Evolutionary conservation across 2,329 filamentous ascomycete genomes (phyloP).

Genomic region (Arthrobotrys conoides): DNA sequence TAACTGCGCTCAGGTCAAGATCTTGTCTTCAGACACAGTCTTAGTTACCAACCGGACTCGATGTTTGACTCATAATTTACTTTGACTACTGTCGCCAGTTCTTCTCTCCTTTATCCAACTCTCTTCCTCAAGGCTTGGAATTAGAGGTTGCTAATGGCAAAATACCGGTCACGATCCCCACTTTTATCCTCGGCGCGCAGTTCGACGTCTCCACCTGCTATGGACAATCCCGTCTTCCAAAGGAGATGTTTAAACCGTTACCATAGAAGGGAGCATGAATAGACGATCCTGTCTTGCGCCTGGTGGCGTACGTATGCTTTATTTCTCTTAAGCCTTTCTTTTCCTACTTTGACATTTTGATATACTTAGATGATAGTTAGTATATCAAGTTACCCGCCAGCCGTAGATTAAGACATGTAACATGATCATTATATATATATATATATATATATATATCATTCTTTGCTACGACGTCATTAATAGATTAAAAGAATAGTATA

Average conservation of each 20-base stretch:
- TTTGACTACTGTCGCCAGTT: background rate
- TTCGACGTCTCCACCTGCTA: constrained; percentile 14
- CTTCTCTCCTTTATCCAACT: background rate
- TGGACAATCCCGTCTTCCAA: constrained; percentile 35
- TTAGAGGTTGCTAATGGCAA: background rate
- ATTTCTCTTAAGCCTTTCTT: background rate
- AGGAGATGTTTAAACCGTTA: constrained; percentile 26
- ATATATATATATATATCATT: background rate
- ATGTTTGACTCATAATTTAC: constrained; percentile 47
- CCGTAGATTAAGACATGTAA: background rate
- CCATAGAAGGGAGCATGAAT: background rate
- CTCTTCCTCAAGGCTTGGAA: background rate
- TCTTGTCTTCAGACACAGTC: background rate
- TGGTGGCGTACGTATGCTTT: constrained; percentile 39
- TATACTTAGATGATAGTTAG: constrained; percentile 4
- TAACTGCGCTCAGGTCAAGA: background rate
- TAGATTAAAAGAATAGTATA: background rate
- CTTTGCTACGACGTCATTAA: too few relatives aligned
- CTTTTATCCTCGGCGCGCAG: background rate
- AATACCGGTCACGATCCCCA: constrained; percentile 40
- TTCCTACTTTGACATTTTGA: background rate
- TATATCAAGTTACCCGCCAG: background rate
- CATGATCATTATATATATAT: background rate
- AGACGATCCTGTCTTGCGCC: constrained; percentile 34
- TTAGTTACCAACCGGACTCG: background rate